A percentile compares a stretch with the other conserved stretches of the same genome.
Conservation (phyloP, 306 rosid species). For the Pyrus pyrifolia region DNA sequence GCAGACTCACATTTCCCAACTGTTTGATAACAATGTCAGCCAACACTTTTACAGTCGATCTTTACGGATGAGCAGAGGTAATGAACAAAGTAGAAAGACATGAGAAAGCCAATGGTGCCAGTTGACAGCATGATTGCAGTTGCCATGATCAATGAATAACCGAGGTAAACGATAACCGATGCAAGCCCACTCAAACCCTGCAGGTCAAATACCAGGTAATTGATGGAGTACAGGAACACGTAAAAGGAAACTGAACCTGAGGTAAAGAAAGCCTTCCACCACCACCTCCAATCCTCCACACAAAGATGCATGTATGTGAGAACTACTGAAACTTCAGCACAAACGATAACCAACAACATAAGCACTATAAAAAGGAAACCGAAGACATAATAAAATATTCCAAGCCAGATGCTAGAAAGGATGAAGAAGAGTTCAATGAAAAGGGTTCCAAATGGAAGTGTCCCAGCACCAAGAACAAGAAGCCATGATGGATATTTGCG, state of each 20-base stretch:
- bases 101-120: conserved; percentile 78
- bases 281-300: conserved; percentile 97
- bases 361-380: conserved; percentile 85
- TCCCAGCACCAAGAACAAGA: conserved; percentile 95
- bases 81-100: conserved; percentile 88
- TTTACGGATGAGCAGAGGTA: conserved; percentile 85
- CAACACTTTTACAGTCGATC: conserved; percentile 47
- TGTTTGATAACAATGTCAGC: conserved; percentile 21
- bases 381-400: conserved; percentile 87
- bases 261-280: conserved; percentile 98
- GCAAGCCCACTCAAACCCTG: conserved; percentile 94
- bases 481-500: conserved; percentile 96
- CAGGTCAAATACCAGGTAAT: conserved; percentile 86
- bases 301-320: conserved; percentile 96
- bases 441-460: conserved; percentile 93
- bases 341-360: conserved; percentile 62
- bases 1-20: conserved; percentile 23
- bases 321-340: conserved; percentile 95
- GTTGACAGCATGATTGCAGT: conserved; percentile 88
- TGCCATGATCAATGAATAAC: conserved; percentile 91
- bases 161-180: conserved; percentile 77
- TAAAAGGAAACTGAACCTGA: conserved; percentile 88
- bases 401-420: conserved; percentile 98
- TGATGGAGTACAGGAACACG: conserved; percentile 86
- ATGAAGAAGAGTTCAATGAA: conserved; percentile 95